Evolutionary conservation across 495 filamentous ascomycete species (phyloP).

Genomic region (Tuber umbilicatum): DNA sequence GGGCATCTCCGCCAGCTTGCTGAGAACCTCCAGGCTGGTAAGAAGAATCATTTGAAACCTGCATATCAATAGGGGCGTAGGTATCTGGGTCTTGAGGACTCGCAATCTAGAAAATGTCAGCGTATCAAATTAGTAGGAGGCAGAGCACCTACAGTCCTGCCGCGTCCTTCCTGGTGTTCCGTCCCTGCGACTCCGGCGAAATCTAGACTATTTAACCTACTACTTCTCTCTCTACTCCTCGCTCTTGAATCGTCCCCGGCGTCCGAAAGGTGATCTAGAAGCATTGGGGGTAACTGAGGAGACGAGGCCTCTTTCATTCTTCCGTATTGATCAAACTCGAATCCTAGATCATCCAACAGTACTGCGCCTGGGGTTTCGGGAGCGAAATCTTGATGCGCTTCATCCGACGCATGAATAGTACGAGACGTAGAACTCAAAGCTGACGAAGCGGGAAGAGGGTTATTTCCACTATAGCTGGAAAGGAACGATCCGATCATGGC

Average conservation of each 20-base stretch:
- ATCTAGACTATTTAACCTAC: constrained; percentile 45
- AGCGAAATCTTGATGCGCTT: constrained; percentile 48
- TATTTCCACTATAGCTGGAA: not conserved
- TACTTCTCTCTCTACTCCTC: constrained; percentile 16
- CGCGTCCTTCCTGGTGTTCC: constrained; percentile 45
- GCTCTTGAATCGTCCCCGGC: constrained; percentile 15
- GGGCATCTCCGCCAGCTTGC: not conserved
- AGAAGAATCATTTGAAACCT: not conserved
- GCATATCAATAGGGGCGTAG: not conserved
- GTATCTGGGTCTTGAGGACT: not conserved
- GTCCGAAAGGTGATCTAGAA: constrained; percentile 7
- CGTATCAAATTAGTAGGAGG: not conserved
- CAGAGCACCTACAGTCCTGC: constrained; percentile 13
- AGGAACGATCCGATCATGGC: constrained; percentile 31
- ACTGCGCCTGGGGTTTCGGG: not conserved
- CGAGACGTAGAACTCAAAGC: constrained; percentile 18
- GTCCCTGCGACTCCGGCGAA: constrained; percentile 43
- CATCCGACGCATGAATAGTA: constrained; percentile 36
- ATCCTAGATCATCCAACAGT: constrained; percentile 54
- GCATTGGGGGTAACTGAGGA: constrained; percentile 10
- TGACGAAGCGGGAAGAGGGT: not conserved
- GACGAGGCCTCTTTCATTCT: constrained; percentile 48
- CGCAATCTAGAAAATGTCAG: not conserved
- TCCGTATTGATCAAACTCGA: constrained; percentile 60
- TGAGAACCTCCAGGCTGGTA: not conserved